These are phyloP conservation scores for Sugiyamaella americana DNA, from an alignment of 805 yeast species.

Conservation along the genomic window DNA sequence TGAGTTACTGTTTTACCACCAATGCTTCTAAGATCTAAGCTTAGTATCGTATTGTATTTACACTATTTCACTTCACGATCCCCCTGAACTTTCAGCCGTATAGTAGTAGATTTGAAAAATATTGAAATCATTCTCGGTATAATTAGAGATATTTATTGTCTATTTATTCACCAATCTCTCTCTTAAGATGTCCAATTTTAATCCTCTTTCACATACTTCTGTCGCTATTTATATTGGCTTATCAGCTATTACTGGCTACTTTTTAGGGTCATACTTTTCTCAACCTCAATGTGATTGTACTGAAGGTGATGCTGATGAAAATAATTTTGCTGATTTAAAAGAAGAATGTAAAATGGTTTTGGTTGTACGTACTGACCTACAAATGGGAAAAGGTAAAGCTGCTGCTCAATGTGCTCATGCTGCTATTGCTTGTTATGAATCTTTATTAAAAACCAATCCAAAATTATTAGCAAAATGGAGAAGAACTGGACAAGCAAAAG, in stretches of 20 bases:
- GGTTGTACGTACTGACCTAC: conserved; percentile 79
- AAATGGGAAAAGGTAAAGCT: conserved; percentile 90
- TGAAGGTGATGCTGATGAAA: conserved; percentile 15
- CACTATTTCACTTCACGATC: too few species aligned
- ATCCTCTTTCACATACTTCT: not conserved
- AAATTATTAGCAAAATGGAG: conserved; percentile 70
- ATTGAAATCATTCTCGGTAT: too few species aligned
- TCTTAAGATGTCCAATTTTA: not conserved
- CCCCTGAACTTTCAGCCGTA: too few species aligned
- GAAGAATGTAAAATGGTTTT: conserved; percentile 58
- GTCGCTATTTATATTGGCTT: not conserved
- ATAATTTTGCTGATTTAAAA: conserved; percentile 10
- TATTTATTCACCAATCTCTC: too few species aligned
- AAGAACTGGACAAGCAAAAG: conserved; percentile 84
- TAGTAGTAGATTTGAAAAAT: too few species aligned
- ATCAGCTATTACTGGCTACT: not conserved
- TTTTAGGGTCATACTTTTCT: not conserved
- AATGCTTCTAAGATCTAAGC: too few species aligned
- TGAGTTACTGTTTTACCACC: too few species aligned
- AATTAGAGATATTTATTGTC: too few species aligned
- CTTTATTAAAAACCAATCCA: conserved; percentile 51
- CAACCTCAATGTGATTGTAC: not conserved
- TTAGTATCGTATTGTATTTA: too few species aligned
- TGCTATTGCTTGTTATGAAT: conserved; percentile 80
- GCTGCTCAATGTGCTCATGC: conserved; percentile 99